These are phyloP conservation scores for Zygoascus sp. DNA, from an alignment of 1,139 yeast species.

Conservation along the genomic window DNA sequence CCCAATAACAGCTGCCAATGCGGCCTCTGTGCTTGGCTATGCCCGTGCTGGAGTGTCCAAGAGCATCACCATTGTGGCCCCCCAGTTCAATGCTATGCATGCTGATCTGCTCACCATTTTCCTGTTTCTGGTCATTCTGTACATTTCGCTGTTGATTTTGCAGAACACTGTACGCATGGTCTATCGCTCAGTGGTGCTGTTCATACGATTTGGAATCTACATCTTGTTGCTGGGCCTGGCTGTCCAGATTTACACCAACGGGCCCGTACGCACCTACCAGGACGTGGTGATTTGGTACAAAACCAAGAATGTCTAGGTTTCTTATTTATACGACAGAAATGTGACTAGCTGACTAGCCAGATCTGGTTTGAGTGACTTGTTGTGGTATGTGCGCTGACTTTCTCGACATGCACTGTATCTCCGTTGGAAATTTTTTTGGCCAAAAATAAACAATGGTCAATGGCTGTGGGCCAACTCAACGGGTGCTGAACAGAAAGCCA, in stretches of 20 bases:
- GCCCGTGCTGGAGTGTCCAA: constrained; percentile 1
- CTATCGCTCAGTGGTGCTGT: constrained; percentile 25
- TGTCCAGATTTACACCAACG: constrained; percentile 26
- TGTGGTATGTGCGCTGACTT: too few species aligned
- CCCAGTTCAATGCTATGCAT: constrained; percentile 2
- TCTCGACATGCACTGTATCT: too few species aligned
- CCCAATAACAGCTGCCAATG: background rate
- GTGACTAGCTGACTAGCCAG: too few species aligned
- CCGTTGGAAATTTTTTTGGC: too few species aligned
- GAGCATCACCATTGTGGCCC: constrained; percentile 8
- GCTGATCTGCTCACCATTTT: constrained; percentile 26
- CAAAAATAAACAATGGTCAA: too few species aligned
- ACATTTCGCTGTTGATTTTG: constrained; percentile 29
- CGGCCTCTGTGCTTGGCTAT: background rate
- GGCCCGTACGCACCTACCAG: constrained; percentile 16
- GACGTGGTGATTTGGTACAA: constrained; percentile 7
- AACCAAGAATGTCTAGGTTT: background rate
- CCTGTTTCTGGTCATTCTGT: constrained; percentile 27
- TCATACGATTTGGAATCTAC: constrained; percentile 21
- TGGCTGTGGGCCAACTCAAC: too few species aligned
- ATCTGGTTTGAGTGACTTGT: too few species aligned
- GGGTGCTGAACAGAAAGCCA: too few species aligned
- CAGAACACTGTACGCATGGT: constrained; percentile 30
- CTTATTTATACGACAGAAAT: too few species aligned
- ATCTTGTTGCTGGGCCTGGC: constrained; percentile 20